Conservation (phyloP, 306 rosid species). For the Castanospermum australe region DNA sequence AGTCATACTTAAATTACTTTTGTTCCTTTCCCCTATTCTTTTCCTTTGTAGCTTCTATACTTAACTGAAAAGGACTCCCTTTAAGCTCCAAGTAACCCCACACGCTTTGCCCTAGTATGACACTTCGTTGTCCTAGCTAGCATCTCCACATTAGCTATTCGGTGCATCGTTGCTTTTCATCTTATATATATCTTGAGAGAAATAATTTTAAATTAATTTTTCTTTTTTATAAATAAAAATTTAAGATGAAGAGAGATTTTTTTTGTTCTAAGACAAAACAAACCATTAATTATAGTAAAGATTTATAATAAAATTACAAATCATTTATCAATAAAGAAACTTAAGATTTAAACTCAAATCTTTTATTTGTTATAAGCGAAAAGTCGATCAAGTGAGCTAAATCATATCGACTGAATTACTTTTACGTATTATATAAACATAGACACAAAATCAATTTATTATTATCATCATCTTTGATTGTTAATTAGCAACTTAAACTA, state of each 20-base stretch:
- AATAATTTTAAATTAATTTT: no score
- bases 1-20: background rate
- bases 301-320: no score
- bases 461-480: background rate
- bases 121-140: constrained; percentile 23
- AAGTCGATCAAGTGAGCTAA: no score
- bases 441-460: background rate
- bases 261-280: no score
- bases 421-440: background rate
- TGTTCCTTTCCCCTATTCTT: background rate
- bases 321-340: no score
- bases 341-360: no score
- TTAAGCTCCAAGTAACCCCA: constrained; percentile 5
- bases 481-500: background rate
- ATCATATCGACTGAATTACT: background rate
- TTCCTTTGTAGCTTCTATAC: background rate
- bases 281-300: no score
- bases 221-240: no score
- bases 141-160: background rate
- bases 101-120: background rate
- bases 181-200: background rate
- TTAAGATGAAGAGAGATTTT: no score
- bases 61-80: constrained; percentile 8
- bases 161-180: background rate
- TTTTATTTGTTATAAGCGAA: no score